Evolutionary conservation across 208 protist species (phyloP).

Genomic region (Trypanosomatidae sp.): DNA sequence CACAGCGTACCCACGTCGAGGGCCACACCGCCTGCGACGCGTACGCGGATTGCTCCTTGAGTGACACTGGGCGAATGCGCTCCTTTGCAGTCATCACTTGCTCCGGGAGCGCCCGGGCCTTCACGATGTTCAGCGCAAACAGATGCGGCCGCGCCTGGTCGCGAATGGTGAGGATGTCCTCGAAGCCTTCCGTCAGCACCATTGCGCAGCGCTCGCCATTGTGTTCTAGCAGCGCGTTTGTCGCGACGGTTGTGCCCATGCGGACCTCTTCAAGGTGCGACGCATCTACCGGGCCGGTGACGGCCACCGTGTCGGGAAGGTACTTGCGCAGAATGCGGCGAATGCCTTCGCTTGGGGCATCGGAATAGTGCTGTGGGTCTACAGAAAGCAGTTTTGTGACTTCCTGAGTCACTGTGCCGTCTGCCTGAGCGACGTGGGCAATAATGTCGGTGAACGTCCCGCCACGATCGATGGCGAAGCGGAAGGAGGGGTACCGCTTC

Average conservation of each 20-base stretch:
- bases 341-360: constrained; percentile 96
- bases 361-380: constrained; percentile 93
- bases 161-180: constrained; percentile 94
- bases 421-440: constrained; percentile 53
- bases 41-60: constrained; percentile 35
- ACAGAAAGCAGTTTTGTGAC: constrained; percentile 95
- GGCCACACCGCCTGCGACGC: constrained; percentile 33
- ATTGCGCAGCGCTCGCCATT: constrained; percentile 92
- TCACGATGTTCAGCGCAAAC: constrained; percentile 93
- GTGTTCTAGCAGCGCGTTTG: constrained; percentile 96
- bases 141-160: constrained; percentile 92
- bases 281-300: constrained; percentile 57
- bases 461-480: constrained; percentile 93
- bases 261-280: constrained; percentile 87
- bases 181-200: constrained; percentile 92
- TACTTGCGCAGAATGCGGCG: constrained; percentile 80
- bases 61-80: constrained; percentile 70
- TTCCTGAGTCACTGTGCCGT: constrained; percentile 25
- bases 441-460: constrained; percentile 97
- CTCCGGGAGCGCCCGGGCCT: constrained; percentile 88
- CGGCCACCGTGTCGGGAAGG: constrained; percentile 28
- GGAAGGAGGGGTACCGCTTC: constrained; percentile 38
- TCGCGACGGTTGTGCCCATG: constrained; percentile 97
- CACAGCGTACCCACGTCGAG: constrained; percentile 52
- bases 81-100: constrained; percentile 83